phyloP scores from a whole-genome alignment of 768 basidiomycete species.

The Boletus edulis region DNA sequence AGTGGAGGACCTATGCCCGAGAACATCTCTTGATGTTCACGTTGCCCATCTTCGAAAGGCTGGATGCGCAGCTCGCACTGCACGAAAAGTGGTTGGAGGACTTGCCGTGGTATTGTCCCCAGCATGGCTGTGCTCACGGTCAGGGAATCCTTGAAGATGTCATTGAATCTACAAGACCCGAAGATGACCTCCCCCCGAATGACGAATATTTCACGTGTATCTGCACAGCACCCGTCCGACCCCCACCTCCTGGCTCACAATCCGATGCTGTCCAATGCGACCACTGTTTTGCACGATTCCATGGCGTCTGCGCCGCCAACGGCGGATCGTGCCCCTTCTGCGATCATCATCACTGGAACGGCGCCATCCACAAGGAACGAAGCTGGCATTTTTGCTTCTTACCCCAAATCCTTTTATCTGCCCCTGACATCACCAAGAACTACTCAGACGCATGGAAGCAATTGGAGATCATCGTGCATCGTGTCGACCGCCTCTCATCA shows the following conservation, averaged over 20 bases:
- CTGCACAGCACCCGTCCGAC: constrained; percentile 71
- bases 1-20: constrained; percentile 72
- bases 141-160: constrained; percentile 72
- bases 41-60: constrained; percentile 68
- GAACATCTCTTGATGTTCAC: constrained; percentile 72
- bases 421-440: constrained; percentile 76
- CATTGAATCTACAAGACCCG: constrained; percentile 66
- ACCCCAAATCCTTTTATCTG: constrained; percentile 63
- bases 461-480: constrained; percentile 75
- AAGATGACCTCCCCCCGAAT: constrained; percentile 74
- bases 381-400: constrained; percentile 83
- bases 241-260: constrained; percentile 67
- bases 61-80: constrained; percentile 61
- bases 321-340: constrained; percentile 93
- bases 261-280: constrained; percentile 91
- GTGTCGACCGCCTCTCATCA: constrained; percentile 70
- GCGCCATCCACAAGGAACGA: constrained; percentile 76
- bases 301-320: constrained; percentile 79
- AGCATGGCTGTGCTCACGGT: constrained; percentile 64
- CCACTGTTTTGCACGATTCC: constrained; percentile 84
- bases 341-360: constrained; percentile 90
- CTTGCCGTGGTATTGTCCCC: constrained; percentile 76
- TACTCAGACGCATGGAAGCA: constrained; percentile 82
- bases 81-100: constrained; percentile 74
- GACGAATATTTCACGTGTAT: constrained; percentile 88